Percentiles rank a stretch among this genome's conserved stretches.
Evolutionary conservation across 495 filamentous ascomycete species (phyloP).

Genomic region (Penicillium coprophilum): DNA sequence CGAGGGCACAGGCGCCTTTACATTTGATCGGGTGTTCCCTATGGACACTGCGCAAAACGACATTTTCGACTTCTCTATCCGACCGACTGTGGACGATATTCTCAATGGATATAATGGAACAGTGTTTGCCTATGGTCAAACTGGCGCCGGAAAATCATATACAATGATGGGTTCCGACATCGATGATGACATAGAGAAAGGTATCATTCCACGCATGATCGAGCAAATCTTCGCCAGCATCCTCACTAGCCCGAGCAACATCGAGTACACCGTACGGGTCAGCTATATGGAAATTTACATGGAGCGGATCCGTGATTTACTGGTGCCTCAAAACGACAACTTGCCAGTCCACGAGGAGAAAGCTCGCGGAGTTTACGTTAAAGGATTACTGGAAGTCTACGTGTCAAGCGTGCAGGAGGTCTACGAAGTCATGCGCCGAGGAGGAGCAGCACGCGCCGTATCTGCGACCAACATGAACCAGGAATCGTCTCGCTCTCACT

Average conservation of each 20-base stretch:
- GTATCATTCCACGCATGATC: constrained; percentile 95
- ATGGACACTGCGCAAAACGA: constrained; percentile 84
- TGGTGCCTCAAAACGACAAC: constrained; percentile 92
- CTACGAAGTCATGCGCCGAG: constrained; percentile 94
- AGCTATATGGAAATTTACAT: constrained; percentile 99
- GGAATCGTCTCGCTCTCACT: constrained; percentile 97
- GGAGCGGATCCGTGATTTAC: constrained; percentile 93
- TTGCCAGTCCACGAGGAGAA: constrained; percentile 97
- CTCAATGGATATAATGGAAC: constrained; percentile 99
- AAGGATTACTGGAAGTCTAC: constrained; percentile 91
- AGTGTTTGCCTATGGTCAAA: constrained; percentile 98
- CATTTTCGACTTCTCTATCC: constrained; percentile 97
- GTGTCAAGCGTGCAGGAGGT: constrained; percentile 95
- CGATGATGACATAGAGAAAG: constrained; percentile 82
- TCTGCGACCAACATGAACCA: constrained; percentile 99
- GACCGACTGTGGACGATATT: constrained; percentile 94
- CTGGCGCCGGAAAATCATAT: constrained; percentile 96
- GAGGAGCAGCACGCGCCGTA: constrained; percentile 85
- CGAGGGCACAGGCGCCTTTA: constrained; percentile 83
- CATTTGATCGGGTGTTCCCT: constrained; percentile 95
- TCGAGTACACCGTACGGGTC: constrained; percentile 96
- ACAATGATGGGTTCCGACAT: constrained; percentile 99
- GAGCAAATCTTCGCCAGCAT: constrained; percentile 98
- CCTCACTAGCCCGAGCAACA: constrained; percentile 82
- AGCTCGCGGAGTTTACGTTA: constrained; percentile 93